phyloP scores from a whole-genome alignment of 164 flowering plant species.

The Vitis rupestris region DNA sequence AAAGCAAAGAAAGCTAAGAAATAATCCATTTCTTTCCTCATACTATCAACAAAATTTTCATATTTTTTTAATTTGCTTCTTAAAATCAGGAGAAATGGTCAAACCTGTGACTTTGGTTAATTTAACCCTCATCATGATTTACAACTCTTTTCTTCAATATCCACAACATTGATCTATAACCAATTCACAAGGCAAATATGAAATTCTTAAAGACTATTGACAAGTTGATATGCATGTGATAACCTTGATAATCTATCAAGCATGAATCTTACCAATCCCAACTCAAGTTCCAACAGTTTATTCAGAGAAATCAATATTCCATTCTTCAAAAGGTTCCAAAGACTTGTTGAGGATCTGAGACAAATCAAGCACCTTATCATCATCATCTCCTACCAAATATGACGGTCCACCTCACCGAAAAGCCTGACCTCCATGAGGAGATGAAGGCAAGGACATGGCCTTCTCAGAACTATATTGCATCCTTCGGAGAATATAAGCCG shows the following conservation, averaged over 20 bases:
- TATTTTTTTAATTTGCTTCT: too few species aligned
- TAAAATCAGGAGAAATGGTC: too few species aligned
- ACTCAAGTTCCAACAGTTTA: slow-evolving; percentile 93
- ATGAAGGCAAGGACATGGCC: slow-evolving; percentile 90
- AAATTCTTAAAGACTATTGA: too few species aligned
- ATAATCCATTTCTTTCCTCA: too few species aligned
- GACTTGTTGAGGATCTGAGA: slow-evolving; percentile 59
- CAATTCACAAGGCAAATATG: too few species aligned
- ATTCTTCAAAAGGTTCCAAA: slow-evolving; percentile 78
- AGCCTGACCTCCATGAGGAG: slow-evolving; percentile 70
- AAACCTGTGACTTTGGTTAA: too few species aligned
- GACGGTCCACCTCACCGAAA: slow-evolving; percentile 44
- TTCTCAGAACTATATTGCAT: slow-evolving; percentile 59
- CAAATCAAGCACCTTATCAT: slow-evolving; percentile 70
- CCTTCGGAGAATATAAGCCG: slow-evolving; percentile 32
- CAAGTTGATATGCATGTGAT: not conserved
- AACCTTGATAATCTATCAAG: not conserved
- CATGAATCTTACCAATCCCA: slow-evolving; percentile 76
- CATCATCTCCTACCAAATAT: slow-evolving; percentile 15
- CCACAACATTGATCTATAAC: too few species aligned
- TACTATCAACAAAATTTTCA: too few species aligned
- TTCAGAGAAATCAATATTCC: slow-evolving; percentile 94
- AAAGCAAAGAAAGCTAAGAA: too few species aligned
- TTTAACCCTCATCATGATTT: too few species aligned
- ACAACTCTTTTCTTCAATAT: too few species aligned